A percentile compares a stretch with the other conserved stretches of the same genome.
Evolutionary conservation across 257 asterid species (phyloP).

Genomic region (Jasminum sambac): DNA sequence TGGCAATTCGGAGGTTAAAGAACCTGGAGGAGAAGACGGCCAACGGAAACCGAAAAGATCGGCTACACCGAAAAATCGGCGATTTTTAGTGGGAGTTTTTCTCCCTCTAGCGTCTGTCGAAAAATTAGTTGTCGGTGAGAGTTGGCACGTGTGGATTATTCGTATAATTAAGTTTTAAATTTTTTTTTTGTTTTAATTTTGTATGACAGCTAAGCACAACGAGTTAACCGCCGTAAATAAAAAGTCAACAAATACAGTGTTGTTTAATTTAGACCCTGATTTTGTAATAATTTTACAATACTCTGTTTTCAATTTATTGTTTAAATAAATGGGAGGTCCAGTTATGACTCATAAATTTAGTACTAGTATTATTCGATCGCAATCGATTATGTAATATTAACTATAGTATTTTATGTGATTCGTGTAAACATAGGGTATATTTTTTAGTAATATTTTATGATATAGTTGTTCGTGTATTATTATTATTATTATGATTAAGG

Average conservation of each 20-base stretch:
- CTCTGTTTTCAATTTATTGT: too few species aligned
- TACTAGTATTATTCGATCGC: too few species aligned
- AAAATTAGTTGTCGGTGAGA: slow-evolving; percentile 23
- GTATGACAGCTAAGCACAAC: neutral
- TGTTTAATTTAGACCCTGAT: neutral
- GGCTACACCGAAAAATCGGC: slow-evolving; percentile 67
- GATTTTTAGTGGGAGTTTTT: slow-evolving; percentile 34
- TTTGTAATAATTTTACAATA: neutral
- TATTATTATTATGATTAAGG: too few species aligned
- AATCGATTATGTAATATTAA: too few species aligned
- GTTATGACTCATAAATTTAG: too few species aligned
- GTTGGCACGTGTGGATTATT: slow-evolving; percentile 26
- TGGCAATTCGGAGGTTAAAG: slow-evolving; percentile 63
- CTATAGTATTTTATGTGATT: too few species aligned
- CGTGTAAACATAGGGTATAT: too few species aligned
- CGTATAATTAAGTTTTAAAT: neutral
- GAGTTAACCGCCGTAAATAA: neutral
- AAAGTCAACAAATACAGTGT: neutral
- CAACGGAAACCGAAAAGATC: slow-evolving; percentile 22
- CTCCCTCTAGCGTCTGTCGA: slow-evolving; percentile 7
- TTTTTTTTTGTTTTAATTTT: neutral
- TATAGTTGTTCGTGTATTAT: too few species aligned
- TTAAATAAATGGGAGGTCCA: too few species aligned
- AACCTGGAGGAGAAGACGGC: slow-evolving; percentile 38
- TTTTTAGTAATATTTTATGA: too few species aligned